Evolutionary conservation across 495 filamentous ascomycete genomes (phyloP).

Genomic region (Podospora anserina): DNA sequence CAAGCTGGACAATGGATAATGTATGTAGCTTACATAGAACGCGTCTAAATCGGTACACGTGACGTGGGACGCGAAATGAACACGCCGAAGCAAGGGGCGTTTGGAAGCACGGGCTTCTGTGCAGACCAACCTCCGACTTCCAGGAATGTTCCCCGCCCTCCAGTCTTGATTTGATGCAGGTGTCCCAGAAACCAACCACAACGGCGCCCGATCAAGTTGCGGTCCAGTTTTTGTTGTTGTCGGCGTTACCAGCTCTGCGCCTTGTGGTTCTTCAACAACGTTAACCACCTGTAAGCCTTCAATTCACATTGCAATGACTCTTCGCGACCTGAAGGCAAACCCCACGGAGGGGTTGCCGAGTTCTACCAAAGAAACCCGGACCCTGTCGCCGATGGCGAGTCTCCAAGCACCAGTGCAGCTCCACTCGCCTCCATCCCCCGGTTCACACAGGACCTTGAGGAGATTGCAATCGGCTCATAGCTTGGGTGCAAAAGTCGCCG

Average conservation of each 20-base stretch:
- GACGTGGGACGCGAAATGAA: constrained; percentile 28
- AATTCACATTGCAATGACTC: constrained; percentile 18
- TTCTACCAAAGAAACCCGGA: constrained; percentile 34
- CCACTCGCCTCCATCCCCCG: constrained; percentile 35
- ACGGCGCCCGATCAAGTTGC: not conserved
- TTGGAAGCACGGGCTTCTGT: not conserved
- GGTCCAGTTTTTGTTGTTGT: not conserved
- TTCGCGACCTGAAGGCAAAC: constrained; percentile 20
- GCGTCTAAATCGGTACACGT: not conserved
- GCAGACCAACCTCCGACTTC: constrained; percentile 1
- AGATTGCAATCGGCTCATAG: constrained; percentile 57
- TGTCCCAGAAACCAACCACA: constrained; percentile 4
- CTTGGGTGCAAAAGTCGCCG: constrained; percentile 43
- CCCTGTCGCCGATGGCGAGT: constrained; percentile 23
- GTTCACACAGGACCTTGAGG: constrained; percentile 47
- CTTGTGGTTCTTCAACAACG: not conserved
- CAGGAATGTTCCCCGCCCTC: constrained; percentile 6
- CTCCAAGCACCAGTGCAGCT: constrained; percentile 26
- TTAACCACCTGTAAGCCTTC: not conserved
- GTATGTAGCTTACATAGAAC: not conserved
- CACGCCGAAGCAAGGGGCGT: constrained; percentile 16
- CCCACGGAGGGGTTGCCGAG: constrained; percentile 35
- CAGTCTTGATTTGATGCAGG: not conserved
- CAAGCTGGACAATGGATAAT: not conserved
- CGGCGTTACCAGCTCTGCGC: not conserved